Evolutionary conservation across 129 eudicot genomes (phyloP).

Genomic region (Centella asiatica): DNA sequence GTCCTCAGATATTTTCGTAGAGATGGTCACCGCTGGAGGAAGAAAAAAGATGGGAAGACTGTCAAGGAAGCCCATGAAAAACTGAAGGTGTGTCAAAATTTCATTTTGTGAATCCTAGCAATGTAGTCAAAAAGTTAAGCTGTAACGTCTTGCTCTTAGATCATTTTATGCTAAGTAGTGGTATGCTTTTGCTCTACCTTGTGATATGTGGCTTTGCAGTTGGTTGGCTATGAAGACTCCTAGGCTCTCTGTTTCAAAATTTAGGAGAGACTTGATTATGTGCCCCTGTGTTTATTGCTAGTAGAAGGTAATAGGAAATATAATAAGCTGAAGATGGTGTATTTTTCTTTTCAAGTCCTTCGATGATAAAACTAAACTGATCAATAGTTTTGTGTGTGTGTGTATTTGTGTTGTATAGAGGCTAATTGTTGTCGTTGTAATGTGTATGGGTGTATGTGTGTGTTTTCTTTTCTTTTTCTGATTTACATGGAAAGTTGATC

Average conservation of each 20-base stretch:
- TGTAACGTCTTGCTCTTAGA: neutral
- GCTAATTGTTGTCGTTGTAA: too few relatives aligned
- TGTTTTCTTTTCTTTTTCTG: too few relatives aligned
- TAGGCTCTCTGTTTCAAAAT: too few relatives aligned
- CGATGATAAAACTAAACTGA: too few relatives aligned
- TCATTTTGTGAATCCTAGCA: too few relatives aligned
- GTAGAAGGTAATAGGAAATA: neutral
- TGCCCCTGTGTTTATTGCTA: neutral
- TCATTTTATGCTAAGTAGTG: neutral
- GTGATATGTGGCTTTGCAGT: neutral
- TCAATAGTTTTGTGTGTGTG: too few relatives aligned
- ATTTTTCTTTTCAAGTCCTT: neutral
- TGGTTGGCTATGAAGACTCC: neutral
- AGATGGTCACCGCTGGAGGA: constrained; percentile 57
- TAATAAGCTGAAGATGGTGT: neutral
- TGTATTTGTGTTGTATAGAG: too few relatives aligned
- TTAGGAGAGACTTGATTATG: neutral
- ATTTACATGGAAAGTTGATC: too few relatives aligned
- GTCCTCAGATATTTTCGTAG: constrained; percentile 36
- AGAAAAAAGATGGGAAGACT: constrained; percentile 52
- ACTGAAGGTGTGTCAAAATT: constrained; percentile 28
- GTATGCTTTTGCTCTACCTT: neutral
- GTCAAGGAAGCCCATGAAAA: constrained; percentile 52
- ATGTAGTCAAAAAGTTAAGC: too few relatives aligned
- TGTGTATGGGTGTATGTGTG: too few relatives aligned